phyloP scores from a whole-genome alignment of 2,329 filamentous ascomycete genomes.

The Ceratocystis diversiconidia region DNA sequence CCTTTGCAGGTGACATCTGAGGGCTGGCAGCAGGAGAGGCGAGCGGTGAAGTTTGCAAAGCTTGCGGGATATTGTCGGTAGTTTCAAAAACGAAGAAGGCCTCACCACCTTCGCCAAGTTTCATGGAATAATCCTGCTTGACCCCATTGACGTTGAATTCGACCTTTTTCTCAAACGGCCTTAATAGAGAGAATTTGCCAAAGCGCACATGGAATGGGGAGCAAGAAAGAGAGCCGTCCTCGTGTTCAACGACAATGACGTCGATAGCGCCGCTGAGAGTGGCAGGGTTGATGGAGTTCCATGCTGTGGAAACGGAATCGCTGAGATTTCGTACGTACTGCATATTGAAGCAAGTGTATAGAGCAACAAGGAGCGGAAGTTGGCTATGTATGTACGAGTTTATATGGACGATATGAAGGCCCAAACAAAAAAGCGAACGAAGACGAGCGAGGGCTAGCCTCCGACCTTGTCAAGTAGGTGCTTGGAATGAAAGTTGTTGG shows the following conservation, averaged over 20 bases:
- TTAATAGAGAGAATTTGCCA: slow-evolving; percentile 90
- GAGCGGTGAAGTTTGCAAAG: slow-evolving; percentile 84
- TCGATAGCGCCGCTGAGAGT: slow-evolving; percentile 96
- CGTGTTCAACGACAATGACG: slow-evolving; percentile 93
- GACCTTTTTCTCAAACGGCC: slow-evolving; percentile 96
- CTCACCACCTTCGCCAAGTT: slow-evolving; percentile 91
- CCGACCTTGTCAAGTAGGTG: not conserved
- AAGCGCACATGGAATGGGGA: slow-evolving; percentile 98
- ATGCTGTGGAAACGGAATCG: slow-evolving; percentile 92
- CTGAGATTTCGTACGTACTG: slow-evolving; percentile 96
- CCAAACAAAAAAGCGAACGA: not conserved
- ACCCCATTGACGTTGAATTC: slow-evolving; percentile 89
- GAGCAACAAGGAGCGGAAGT: not conserved
- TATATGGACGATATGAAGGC: slow-evolving; percentile 8
- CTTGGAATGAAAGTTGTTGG: not conserved
- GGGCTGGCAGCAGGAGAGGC: slow-evolving; percentile 84
- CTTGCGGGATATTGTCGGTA: slow-evolving; percentile 77
- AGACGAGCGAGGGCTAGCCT: not conserved
- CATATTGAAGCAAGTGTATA: slow-evolving; percentile 41
- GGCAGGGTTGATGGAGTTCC: slow-evolving; percentile 98
- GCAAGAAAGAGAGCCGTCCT: slow-evolving; percentile 77
- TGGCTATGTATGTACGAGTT: slow-evolving; percentile 3
- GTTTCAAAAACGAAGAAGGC: slow-evolving; percentile 99
- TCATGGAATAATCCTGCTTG: slow-evolving; percentile 94
- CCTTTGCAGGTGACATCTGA: slow-evolving; percentile 35